Percentiles rank a stretch among this genome's conserved stretches.
phyloP scores from a whole-genome alignment of 1,284 basidiomycete species.

The Gymnopus androsaceus region DNA sequence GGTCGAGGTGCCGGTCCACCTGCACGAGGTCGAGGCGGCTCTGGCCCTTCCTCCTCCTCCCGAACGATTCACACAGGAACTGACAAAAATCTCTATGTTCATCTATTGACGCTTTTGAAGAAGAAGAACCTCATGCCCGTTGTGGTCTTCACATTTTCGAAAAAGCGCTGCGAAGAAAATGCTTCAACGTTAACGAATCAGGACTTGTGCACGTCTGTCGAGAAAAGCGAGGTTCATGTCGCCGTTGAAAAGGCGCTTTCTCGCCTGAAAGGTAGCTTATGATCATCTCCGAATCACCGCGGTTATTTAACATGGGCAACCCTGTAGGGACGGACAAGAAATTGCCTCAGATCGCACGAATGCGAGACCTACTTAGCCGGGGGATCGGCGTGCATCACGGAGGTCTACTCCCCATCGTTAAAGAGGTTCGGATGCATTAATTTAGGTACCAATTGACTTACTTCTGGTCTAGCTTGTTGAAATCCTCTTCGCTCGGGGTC shows the following conservation, averaged over 20 bases:
- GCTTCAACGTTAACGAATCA: conserved; percentile 87
- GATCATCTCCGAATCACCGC: conserved; percentile 1
- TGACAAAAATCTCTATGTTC: conserved; percentile 94
- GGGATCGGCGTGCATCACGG: conserved; percentile 99
- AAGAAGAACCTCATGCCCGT: conserved; percentile 90
- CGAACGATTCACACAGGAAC: conserved; percentile 66
- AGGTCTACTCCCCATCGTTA: conserved; percentile 94
- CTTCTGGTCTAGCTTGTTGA: conserved; percentile 78
- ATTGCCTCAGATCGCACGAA: conserved; percentile 92
- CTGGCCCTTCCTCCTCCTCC: conserved; percentile 53
- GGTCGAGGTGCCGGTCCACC: conserved; percentile 45
- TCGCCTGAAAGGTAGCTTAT: conserved; percentile 78
- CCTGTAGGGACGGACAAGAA: conserved; percentile 82
- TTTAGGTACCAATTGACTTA: neutral
- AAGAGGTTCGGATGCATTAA: conserved; percentile 66
- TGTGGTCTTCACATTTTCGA: conserved; percentile 97
- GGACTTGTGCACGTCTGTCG: conserved; percentile 84
- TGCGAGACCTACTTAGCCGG: conserved; percentile 87
- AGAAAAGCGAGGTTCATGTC: conserved; percentile 97
- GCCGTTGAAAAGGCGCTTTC: conserved; percentile 91
- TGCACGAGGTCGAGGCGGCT: conserved; percentile 38
- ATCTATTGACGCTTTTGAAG: conserved; percentile 84
- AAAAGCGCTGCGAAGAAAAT: conserved; percentile 96
- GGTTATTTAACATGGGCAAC: conserved; percentile 16
- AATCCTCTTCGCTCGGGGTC: conserved; percentile 91